These are phyloP conservation scores for Exophiala calicioides DNA, from an alignment of 2,329 filamentous ascomycete species.

Conservation along the genomic window DNA sequence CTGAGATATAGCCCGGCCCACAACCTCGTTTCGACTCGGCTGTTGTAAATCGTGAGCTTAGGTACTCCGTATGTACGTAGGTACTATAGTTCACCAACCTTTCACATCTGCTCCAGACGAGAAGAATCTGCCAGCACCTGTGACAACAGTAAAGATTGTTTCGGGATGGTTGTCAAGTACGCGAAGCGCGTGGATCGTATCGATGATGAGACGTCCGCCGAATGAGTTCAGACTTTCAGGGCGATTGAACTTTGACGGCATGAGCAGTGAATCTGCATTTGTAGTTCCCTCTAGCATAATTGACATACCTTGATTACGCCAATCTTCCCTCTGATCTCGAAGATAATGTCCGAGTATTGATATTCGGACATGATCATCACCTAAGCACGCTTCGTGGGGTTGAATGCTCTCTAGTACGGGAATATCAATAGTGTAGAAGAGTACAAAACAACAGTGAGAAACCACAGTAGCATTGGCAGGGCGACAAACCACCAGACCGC, in stretches of 20 bases:
- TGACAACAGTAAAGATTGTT: constrained; percentile 52
- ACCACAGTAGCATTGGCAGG: too few relatives aligned
- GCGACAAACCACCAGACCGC: too few relatives aligned
- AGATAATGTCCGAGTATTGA: constrained; percentile 48
- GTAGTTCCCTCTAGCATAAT: not conserved
- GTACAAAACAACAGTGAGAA: too few relatives aligned
- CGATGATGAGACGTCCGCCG: constrained; percentile 45
- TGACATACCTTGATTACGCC: constrained; percentile 50
- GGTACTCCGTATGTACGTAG: constrained; percentile 12
- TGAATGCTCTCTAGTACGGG: too few relatives aligned
- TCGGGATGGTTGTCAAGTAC: constrained; percentile 48
- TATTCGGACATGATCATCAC: too few relatives aligned
- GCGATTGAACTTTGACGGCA: constrained; percentile 44
- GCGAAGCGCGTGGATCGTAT: constrained; percentile 45
- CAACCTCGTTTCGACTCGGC: too few relatives aligned
- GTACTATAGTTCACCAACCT: constrained; percentile 28
- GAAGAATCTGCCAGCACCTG: constrained; percentile 53
- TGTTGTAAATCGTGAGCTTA: too few relatives aligned
- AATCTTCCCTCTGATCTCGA: constrained; percentile 46
- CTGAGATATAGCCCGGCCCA: too few relatives aligned
- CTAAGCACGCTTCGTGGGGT: too few relatives aligned
- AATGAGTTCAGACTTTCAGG: constrained; percentile 51
- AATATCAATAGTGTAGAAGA: too few relatives aligned
- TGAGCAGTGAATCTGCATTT: not conserved
- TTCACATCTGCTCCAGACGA: constrained; percentile 51